phyloP scores from a whole-genome alignment of 306 rosid species.

The Rosa multiflora region DNA sequence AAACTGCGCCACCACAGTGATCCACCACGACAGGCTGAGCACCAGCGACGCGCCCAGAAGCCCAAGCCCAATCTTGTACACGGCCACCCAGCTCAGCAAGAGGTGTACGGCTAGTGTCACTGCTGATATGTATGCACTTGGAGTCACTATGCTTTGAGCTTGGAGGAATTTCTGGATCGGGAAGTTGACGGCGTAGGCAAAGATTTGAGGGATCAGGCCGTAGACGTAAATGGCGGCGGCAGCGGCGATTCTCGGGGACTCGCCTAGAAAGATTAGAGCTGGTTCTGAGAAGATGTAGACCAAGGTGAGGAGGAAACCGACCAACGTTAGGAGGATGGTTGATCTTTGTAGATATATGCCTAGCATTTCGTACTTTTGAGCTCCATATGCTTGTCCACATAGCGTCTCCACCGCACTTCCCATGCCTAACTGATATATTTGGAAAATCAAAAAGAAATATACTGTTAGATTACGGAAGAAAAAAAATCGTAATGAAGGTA shows the following conservation, averaged over 20 bases:
- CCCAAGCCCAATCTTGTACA: conserved; percentile 58
- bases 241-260: conserved; percentile 51
- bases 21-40: conserved; percentile 88
- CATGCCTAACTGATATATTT: conserved; percentile 61
- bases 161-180: conserved; percentile 81
- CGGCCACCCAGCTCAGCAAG: conserved; percentile 50
- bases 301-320: conserved; percentile 24
- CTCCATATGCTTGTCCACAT: conserved; percentile 87
- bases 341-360: conserved; percentile 74
- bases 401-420: conserved; percentile 92
- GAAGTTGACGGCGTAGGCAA: conserved; percentile 68
- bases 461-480: too few relatives aligned
- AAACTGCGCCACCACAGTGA: conserved; percentile 58
- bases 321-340: conserved; percentile 40
- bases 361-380: conserved; percentile 50
- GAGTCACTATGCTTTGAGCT: conserved; percentile 71
- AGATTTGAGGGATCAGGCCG: conserved; percentile 77
- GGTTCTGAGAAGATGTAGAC: conserved; percentile 48
- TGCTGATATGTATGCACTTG: conserved; percentile 64
- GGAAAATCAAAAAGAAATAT: neutral
- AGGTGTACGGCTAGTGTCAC: conserved; percentile 53
- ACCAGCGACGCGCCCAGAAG: conserved; percentile 62
- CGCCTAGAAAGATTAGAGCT: conserved; percentile 42
- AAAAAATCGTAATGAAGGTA: too few relatives aligned
- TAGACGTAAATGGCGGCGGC: conserved; percentile 56